Base-by-base conservation (phyloP, 1,284 basidiomycete genomes). In the Xanthoconium separans region DNA sequence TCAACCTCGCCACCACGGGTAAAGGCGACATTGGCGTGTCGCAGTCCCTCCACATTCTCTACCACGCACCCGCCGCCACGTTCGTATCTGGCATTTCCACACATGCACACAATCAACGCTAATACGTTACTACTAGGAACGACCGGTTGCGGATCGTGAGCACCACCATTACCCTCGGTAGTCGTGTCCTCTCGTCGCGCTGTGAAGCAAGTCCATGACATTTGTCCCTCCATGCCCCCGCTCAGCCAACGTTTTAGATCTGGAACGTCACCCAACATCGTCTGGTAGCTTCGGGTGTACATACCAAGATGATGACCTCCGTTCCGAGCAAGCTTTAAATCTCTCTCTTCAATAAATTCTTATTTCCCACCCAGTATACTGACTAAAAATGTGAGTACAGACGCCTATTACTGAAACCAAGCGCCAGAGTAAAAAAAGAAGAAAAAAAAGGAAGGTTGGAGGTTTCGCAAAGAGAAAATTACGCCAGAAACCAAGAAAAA, bases 41-140 rank as follows among this genome's bases (percentile, higher is more conserved):
- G 1, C 74, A 75, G 54, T 65, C 76, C 5, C 62, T 78, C 51
- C 63, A 70, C 37, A 60, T 77, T 2, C 57, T 71, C 0, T 78
- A 71, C 47, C 76, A 78, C 41, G 65, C 72, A 18, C 74, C 77
- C 7, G 75, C 76, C 4, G 40, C 61, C 4, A 47, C 62, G 76
- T 77, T 53, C 55, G 74, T 56, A 9, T 4, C 9, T 29, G n/a
- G n/a, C 22, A 2, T 8, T n/a, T 13, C 11, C 20, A 7, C 6
- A 8, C 10, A 12, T 4, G 18, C n/a, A n/a, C 24, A 6, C n/a
- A 27, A 4, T 27, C 27, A 27, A 24, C 24, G n/a, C 41, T 58
- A 18, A 51, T 5, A 3, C 6, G 2, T 33, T 2, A 2, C 6
- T 5, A 22, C n/a, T 39, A 71, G 68, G 50, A 40, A 64, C 31